Evolutionary conservation across 176 grass and related monocot species (phyloP), one percentile per base, ranked within the genome.

Genomic region (Typha latifolia): DNA sequence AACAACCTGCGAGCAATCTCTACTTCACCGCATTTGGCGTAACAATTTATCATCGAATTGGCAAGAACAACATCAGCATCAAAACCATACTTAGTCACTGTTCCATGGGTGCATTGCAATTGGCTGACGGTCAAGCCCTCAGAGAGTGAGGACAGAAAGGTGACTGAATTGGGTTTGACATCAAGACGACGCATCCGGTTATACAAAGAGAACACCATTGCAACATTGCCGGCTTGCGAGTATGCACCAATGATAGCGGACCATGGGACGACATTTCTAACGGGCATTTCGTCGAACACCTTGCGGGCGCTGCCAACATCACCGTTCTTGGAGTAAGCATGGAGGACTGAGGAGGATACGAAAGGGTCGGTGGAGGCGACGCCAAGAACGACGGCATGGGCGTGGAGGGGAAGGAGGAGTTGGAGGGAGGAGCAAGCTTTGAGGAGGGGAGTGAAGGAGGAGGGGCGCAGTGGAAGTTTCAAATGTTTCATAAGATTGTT

Each of bases 261-360:
- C 63, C 62, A 75, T 12, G 73, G 63, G 62, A 75, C 63, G 63
- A 75, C 73, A 49, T 19, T 56, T 47, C 52, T 2, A 2, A n/a
- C 11, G 12, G 73, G 51, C 29, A 59, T 66, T 32, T 66, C 49
- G 18, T 75, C 73, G 73, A 75, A 75, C 6, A 75, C 4, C 49
- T 49, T 49, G 29, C 63, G 63, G 21, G 73, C 73, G 31, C 49
- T 57, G 32, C 0, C 7, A 50, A 75, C 31, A 12, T 18, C 51
- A 29, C 73, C 63, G 50, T 21, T 32, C 49, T 65, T 31, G 31
- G 63, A 67, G 49, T 75, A 75, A 31, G 64, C 12, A 63, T 67
- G 73, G 63, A 75, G 63, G 63, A 75, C n/a, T 12, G 73, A 75
- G 32, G 73, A 57, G 73, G 63, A 43, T 63, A 75, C 31, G 29